Base-by-base conservation (phyloP, 2,329 filamentous ascomycete genomes). In the Ophiostoma sp. region DNA sequence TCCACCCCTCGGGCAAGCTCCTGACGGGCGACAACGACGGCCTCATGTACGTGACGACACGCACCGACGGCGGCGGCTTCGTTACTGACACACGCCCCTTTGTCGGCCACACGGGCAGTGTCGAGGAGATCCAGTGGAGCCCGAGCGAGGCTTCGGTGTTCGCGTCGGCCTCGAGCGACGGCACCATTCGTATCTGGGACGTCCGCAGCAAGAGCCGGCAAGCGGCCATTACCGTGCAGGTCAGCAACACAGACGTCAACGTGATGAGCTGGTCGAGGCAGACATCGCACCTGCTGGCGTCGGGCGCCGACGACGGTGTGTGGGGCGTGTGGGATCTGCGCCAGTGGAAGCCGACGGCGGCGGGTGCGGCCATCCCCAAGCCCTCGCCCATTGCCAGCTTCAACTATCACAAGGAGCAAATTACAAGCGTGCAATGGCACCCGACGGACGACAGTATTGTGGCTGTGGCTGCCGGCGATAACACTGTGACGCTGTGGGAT, bases 81-180 rank as follows among this genome's bases (percentile, higher is more conserved):
- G 91, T 93, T 22, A 97, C 94, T 5, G 95, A 98, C 81, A 93
- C 89, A 15, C 89, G 92, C 59, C 86, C 95, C 0, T 97, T 97
- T 83, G 89, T 89, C 28, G 95, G 95, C 69, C 96, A 99, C 85
- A 88, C 87, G 9, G 89, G 91, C 79, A 95, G 93, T 70, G 90
- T 99, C 19, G 96, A 99, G 85, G 96, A 99, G 80, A 86, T 99
- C 33, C 95, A 98, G 82, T 99, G 96, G 96, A 97, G 93, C 70
- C 96, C 96, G 0, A 93, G 91, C 22, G 96, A 99, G 84, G 90
- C 90, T 76, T 95, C 94, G 75, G 96, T 98, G 36, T 99, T 99
- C 80, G 93, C 96, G 0, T 98, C 95, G 0, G 95, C 93, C 3
- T 97, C 94, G 73, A 94, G 92, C 80, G 96, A 99, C 82, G 95